Conservation (phyloP, 2,329 filamentous ascomycete species). For the Blumeria hordei region DNA sequence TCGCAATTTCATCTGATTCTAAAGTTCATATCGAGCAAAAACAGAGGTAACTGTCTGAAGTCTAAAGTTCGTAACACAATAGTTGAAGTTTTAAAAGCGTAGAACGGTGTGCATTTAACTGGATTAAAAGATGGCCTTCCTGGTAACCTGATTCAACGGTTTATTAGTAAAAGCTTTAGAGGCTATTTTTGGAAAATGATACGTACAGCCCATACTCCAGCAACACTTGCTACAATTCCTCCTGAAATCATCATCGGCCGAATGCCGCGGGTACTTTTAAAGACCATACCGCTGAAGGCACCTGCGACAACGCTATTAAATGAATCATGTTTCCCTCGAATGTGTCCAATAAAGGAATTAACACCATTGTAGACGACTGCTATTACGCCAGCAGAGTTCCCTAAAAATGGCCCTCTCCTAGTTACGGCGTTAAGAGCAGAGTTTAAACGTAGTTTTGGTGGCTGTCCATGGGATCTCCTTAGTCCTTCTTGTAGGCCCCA, state of each 20-base stretch:
- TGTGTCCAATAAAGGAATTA: constrained; percentile 60
- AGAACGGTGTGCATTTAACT: too few relatives aligned
- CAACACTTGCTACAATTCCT: constrained; percentile 65
- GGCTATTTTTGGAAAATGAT: neutral
- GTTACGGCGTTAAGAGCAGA: constrained; percentile 88
- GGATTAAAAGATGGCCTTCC: constrained; percentile 23
- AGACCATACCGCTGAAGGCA: constrained; percentile 71
- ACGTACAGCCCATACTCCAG: constrained; percentile 78
- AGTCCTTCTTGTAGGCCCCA: constrained; percentile 88
- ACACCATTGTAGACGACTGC: constrained; percentile 91
- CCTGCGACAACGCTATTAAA: constrained; percentile 75
- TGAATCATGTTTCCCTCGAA: constrained; percentile 68
- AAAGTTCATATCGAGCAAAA: too few relatives aligned
- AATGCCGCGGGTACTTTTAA: constrained; percentile 82
- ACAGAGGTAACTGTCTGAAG: too few relatives aligned
- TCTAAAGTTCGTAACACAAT: too few relatives aligned
- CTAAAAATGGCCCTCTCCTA: constrained; percentile 74
- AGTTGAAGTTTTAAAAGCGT: too few relatives aligned
- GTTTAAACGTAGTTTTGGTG: constrained; percentile 83
- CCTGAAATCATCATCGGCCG: constrained; percentile 89
- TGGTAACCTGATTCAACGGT: constrained; percentile 19
- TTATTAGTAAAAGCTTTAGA: constrained; percentile 4
- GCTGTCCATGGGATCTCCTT: constrained; percentile 47
- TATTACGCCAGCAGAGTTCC: constrained; percentile 86
- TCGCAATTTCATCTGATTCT: too few relatives aligned